These are phyloP conservation scores for Akanthomyces muscarius DNA, from an alignment of 2,329 filamentous ascomycete species.

Conservation along the genomic window DNA sequence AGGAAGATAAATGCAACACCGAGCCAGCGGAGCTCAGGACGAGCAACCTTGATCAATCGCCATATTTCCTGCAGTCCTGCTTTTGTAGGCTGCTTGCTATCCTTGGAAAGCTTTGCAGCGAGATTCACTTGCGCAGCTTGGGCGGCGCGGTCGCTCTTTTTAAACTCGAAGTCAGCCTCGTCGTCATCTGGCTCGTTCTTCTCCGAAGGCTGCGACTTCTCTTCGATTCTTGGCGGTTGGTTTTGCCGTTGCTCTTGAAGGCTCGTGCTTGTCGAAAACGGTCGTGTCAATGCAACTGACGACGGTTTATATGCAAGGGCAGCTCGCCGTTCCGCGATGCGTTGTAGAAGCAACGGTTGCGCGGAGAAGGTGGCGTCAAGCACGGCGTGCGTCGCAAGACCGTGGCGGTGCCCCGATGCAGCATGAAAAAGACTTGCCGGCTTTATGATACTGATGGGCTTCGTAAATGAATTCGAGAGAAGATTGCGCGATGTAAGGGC, in stretches of 20 bases:
- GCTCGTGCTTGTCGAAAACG: neutral
- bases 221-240: constrained; percentile 23
- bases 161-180: constrained; percentile 43
- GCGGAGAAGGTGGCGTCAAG: neutral
- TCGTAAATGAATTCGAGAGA: neutral
- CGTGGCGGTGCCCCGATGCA: neutral
- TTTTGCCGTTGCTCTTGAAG: constrained; percentile 9
- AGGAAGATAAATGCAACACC: constrained; percentile 77
- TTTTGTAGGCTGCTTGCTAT: constrained; percentile 56
- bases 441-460: neutral
- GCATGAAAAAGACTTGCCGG: neutral
- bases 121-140: constrained; percentile 88
- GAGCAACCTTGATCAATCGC: constrained; percentile 83
- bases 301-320: neutral
- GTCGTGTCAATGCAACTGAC: neutral
- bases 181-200: constrained; percentile 36
- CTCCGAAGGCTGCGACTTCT: constrained; percentile 27
- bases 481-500: constrained; percentile 20
- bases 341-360: neutral
- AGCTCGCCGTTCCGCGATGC: neutral
- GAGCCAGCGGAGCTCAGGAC: constrained; percentile 76
- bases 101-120: constrained; percentile 80
- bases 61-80: constrained; percentile 73
- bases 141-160: constrained; percentile 76
- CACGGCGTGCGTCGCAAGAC: neutral